phyloP scores from a whole-genome alignment of 352 stramenopile species.

The Thalassiosira hispida region DNA sequence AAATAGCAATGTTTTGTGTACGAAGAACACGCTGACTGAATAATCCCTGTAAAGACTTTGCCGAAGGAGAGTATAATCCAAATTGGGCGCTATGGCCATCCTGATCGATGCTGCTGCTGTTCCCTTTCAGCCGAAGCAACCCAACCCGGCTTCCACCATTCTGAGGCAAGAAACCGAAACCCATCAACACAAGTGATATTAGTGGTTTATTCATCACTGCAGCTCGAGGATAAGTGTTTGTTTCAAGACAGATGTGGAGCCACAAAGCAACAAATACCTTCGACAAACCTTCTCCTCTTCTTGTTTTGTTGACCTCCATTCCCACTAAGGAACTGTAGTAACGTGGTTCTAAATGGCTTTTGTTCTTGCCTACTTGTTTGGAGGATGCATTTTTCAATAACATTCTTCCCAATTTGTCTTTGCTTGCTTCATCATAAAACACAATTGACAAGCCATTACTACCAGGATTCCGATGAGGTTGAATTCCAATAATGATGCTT shows the following conservation, averaged over 20 bases:
- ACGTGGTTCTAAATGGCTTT: conserved; percentile 14
- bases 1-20: conserved; percentile 45
- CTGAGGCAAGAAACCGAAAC: conserved; percentile 67
- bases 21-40: conserved; percentile 44
- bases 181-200: conserved; percentile 64
- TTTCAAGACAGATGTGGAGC: conserved; percentile 68
- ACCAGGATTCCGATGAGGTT: conserved; percentile 68
- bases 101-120: not conserved
- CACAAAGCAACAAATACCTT: conserved; percentile 74
- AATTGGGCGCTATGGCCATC: conserved; percentile 18
- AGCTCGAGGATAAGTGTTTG: conserved; percentile 54
- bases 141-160: conserved; percentile 36
- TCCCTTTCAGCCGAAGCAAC: conserved; percentile 15
- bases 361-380: conserved; percentile 20
- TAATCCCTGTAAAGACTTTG: conserved; percentile 41
- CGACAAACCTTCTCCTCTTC: conserved; percentile 60
- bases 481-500: conserved; percentile 59
- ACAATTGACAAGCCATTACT: conserved; percentile 69
- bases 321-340: conserved; percentile 60
- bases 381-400: conserved; percentile 59
- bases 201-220: conserved; percentile 79
- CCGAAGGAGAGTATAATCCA: conserved; percentile 41
- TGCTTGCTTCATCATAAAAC: conserved; percentile 54
- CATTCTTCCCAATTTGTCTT: conserved; percentile 45
- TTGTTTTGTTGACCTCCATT: conserved; percentile 57